Percentiles rank a stretch among this genome's conserved stretches.
Conservation (phyloP, 2,329 filamentous ascomycete genomes). For the Macrophomina pseudophaseolina region DNA sequence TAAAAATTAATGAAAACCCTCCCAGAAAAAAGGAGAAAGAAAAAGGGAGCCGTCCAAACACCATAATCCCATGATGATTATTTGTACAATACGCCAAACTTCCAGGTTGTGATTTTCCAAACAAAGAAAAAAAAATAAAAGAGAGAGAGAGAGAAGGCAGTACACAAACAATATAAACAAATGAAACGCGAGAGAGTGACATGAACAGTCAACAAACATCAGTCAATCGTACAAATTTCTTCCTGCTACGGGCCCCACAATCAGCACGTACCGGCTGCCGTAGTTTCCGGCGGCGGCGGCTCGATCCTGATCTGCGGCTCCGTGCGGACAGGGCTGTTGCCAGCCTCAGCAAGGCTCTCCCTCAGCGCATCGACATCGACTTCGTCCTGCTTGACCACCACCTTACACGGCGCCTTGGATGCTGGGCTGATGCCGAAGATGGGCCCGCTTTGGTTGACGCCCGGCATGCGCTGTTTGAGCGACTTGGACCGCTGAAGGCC, state of each 20-base stretch:
- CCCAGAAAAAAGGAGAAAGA: no score
- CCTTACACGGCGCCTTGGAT: conserved; percentile 39
- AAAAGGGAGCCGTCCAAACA: conserved; percentile 1
- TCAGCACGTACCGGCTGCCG: conserved; percentile 14
- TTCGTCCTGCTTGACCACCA: conserved; percentile 38
- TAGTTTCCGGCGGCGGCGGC: conserved; percentile 18
- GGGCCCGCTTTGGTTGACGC: conserved; percentile 46
- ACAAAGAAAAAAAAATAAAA: background rate
- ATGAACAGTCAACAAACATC: background rate
- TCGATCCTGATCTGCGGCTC: conserved; percentile 24
- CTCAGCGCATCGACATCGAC: conserved; percentile 46
- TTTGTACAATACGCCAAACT: background rate
- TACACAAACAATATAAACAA: background rate
- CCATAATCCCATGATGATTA: conserved; percentile 8
- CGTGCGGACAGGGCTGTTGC: conserved; percentile 21
- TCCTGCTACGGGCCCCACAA: background rate
- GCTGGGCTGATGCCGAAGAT: conserved; percentile 46
- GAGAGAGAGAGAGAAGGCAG: background rate
- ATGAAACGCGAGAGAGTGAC: background rate
- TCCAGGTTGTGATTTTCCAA: conserved; percentile 10
- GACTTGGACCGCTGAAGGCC: conserved; percentile 12
- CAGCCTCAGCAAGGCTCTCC: conserved; percentile 40
- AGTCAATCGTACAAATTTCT: conserved; percentile 11
- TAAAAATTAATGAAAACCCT: background rate
- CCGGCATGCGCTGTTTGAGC: conserved; percentile 36